Evolutionary conservation across 176 grass and related monocot species (phyloP), one percentile per base, ranked within the genome.

Genomic region (Themeda triandra): DNA sequence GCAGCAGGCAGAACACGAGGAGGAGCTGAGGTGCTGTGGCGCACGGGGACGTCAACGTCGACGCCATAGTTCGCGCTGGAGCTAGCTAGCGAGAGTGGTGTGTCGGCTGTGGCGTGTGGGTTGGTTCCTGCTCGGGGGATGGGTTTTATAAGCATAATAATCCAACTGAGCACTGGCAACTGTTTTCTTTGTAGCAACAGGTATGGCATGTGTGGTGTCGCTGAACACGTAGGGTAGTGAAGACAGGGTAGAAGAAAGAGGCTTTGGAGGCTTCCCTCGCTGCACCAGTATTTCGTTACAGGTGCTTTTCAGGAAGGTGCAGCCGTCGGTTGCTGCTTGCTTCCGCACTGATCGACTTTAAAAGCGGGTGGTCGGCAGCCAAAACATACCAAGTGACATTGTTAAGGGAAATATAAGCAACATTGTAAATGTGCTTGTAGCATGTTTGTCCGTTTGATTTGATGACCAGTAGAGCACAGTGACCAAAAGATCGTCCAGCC

Each of bases 21-120:
- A 86, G 28, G 74, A 87, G 29, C 68, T 83, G 28, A 1, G 42
- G 63, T 23, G 80, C 37, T 19, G 23, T 0, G 46, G 75, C 36
- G 17, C 37, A 23, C 40, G 27, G 62, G 17, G 30, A 29, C 58
- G 58, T 5, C 21, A 17, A 19, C 64, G 73, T 42, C 37, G 83
- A 33, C 31, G 84, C 37, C 89, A 87, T 87, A 63, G 75, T 19
- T 36, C 62, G 19, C 6, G 25, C 21, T 49, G n/a, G n/a, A 6
- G 66, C n/a, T n/a, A 41, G 54, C 6, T 7, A 59, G 2, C 1
- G 51, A 29, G 39, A 9, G 42, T n/a, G 63, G 15, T 10, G 58
- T 48, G 4, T 49, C 14, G 45, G 45, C 45, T 48, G 25, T 64
- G 62, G 58, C n/a, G n/a, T n/a, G n/a, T n/a, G n/a, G n/a, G n/a